Evolutionary conservation across 345 rosid genomes (phyloP).

Genomic region (Abelmoschus esculentus): DNA sequence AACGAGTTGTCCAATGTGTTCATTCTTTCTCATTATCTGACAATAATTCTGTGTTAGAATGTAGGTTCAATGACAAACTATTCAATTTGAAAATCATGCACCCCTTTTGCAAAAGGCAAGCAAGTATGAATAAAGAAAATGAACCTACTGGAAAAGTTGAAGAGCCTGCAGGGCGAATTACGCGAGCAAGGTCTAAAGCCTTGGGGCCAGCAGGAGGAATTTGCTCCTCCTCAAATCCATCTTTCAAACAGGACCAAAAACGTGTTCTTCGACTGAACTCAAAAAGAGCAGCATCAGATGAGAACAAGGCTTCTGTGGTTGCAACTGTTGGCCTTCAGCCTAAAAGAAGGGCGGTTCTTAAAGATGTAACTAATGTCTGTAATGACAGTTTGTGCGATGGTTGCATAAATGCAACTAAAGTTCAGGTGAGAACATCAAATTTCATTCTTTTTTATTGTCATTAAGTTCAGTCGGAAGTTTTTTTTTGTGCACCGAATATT

Average conservation of each 20-base stretch:
- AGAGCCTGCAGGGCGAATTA: constrained; percentile 37
- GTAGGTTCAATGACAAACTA: constrained; percentile 38
- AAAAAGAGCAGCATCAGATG: constrained; percentile 46
- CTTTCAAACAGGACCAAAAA: constrained; percentile 58
- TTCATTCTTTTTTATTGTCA: constrained; percentile 1
- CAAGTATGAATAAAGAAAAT: constrained; percentile 60
- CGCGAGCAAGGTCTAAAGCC: constrained; percentile 70
- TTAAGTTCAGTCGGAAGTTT: constrained; percentile 6
- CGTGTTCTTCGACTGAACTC: constrained; percentile 25
- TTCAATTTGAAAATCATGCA: constrained; percentile 25
- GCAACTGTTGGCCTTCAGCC: constrained; percentile 32
- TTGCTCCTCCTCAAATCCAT: constrained; percentile 45
- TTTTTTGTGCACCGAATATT: neutral
- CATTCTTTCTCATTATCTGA: constrained; percentile 2
- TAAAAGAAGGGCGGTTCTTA: constrained; percentile 75
- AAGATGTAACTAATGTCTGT: constrained; percentile 57
- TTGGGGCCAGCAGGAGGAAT: constrained; percentile 38
- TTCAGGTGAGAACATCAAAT: constrained; percentile 35
- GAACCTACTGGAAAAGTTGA: constrained; percentile 28
- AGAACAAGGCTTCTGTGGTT: constrained; percentile 31
- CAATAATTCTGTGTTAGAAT: constrained; percentile 7
- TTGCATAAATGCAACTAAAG: constrained; percentile 29
- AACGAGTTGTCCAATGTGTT: neutral
- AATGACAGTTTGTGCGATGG: constrained; percentile 25
- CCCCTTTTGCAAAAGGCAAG: constrained; percentile 29